A percentile compares a stretch with the other conserved stretches of the same genome.
These are phyloP conservation scores for Rhizophagus prolifer DNA, from an alignment of 192 early-diverging fungal species.

Conservation along the genomic window DNA sequence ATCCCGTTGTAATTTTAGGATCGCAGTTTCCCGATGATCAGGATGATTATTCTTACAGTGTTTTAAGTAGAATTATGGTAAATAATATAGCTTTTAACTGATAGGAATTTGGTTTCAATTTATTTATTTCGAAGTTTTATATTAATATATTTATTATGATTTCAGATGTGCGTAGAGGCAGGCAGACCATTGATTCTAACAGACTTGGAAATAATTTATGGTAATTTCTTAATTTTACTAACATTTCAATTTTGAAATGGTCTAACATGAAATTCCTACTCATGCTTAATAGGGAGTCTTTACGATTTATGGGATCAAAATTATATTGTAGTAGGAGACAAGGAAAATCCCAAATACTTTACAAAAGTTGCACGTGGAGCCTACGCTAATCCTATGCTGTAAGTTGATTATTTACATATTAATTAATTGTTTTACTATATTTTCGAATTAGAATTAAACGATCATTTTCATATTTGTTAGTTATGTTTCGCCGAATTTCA, in stretches of 20 bases:
- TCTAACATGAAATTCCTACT: too few species aligned
- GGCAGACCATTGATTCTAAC: conserved; percentile 25
- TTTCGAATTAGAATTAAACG: too few species aligned
- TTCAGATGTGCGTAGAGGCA: conserved; percentile 27
- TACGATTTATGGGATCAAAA: conserved; percentile 33
- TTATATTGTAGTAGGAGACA: conserved; percentile 14
- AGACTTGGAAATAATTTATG: conserved; percentile 25
- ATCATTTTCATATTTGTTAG: not conserved
- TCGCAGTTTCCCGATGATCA: conserved; percentile 26
- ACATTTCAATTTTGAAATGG: not conserved
- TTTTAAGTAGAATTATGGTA: conserved; percentile 28
- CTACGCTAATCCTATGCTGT: conserved; percentile 31
- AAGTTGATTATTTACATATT: not conserved
- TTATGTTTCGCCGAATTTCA: not conserved
- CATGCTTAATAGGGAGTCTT: conserved; percentile 16
- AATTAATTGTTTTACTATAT: not conserved
- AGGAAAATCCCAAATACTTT: conserved; percentile 21
- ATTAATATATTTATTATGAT: too few species aligned
- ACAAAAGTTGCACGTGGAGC: conserved; percentile 17
- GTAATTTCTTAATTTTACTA: not conserved
- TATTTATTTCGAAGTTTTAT: too few species aligned
- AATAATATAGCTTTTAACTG: not conserved
- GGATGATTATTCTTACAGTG: conserved; percentile 7
- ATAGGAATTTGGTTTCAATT: not conserved
- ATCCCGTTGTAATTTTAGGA: conserved; percentile 24